A percentile compares a stretch with the other conserved stretches of the same genome.
Evolutionary conservation across 1,139 yeast species (phyloP).

Genomic region (Candida frijolesensis): DNA sequence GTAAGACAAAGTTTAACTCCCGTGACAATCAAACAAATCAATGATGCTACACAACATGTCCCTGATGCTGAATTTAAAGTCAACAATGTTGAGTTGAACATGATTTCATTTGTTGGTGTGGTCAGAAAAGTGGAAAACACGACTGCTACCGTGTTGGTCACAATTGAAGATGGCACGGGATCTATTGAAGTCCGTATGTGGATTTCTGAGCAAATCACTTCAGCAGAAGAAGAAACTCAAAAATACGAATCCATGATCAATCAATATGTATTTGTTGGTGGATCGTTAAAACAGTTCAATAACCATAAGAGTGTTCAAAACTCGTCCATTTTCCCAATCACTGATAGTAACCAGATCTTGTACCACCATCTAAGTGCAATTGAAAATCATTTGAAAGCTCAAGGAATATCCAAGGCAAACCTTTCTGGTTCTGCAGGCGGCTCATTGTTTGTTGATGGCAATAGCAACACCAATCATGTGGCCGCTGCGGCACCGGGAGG

Average conservation of each 20-base stretch:
- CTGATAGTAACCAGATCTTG: constrained; percentile 73
- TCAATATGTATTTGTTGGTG: constrained; percentile 69
- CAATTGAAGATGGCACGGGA: constrained; percentile 87
- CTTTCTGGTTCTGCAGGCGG: constrained; percentile 1
- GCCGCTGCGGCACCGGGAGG: constrained; percentile 15
- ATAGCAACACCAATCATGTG: background rate
- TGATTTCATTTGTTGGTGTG: constrained; percentile 67
- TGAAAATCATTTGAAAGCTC: constrained; percentile 58
- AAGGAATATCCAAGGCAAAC: constrained; percentile 30
- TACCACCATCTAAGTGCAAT: constrained; percentile 80
- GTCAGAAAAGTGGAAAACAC: constrained; percentile 61
- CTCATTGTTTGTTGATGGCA: constrained; percentile 45
- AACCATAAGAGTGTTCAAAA: constrained; percentile 68
- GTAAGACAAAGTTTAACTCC: constrained; percentile 63
- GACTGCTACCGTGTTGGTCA: constrained; percentile 54
- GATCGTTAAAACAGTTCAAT: constrained; percentile 71
- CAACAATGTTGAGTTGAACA: constrained; percentile 62
- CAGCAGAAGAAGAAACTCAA: constrained; percentile 39
- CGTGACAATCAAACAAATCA: constrained; percentile 79
- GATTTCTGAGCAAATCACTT: constrained; percentile 54
- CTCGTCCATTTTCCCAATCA: constrained; percentile 59
- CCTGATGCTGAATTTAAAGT: constrained; percentile 78
- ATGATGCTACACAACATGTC: constrained; percentile 62
- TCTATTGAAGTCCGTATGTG: constrained; percentile 69
- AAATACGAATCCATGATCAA: constrained; percentile 31